Base-by-base conservation (phyloP, 805 yeast genomes). In the Starmerella bombi region DNA sequence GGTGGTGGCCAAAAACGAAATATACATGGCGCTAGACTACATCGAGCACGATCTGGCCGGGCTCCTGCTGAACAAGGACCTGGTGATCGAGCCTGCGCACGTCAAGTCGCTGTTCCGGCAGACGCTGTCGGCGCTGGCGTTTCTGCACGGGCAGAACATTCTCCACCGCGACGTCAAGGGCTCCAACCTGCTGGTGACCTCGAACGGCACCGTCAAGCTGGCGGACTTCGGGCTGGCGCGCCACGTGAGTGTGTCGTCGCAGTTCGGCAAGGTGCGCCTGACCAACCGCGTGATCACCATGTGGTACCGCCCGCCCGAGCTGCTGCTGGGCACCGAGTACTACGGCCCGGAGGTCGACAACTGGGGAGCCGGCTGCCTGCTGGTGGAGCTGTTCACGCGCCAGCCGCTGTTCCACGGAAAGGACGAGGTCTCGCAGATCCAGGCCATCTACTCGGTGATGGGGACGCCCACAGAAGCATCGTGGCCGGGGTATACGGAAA, bases 291-390 rank as follows among this genome's bases (percentile, higher is more conserved):
- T 91, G 31, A 91, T 91, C 40, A 91, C 98, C 0, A 64, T 91
- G 29, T 91, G 98, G 98, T 88, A 91, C 59, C 71, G 98, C 44
- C 98, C 98, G 1, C 97, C 97, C 0, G 98, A 88, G 59, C 67
- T 91, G 25, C 63, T 91, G 29, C 60, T 91, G 43, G 98, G 98
- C 1, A 76, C 94, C 0, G 86, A 97, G 0, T 77, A 76, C 43
- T 91, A 91, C 60, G 91, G 86, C 0, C 63, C 84, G 31, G 94
- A 82, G 52, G 91, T 91, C 8, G 98, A 91, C 56, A 76, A 84
- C 50, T 91, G 98, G 98, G 95, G 97, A 0, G 77, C 84, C 45
- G 98, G 98, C 2, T 91, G 97, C 62, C 65, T 91, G 20, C 63
- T 91, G 44, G 70, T 84, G 21, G 97, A 91, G 58, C 59, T 91